Conservation (phyloP, 768 basidiomycete genomes). For the Phlegmacium glaucopus region DNA sequence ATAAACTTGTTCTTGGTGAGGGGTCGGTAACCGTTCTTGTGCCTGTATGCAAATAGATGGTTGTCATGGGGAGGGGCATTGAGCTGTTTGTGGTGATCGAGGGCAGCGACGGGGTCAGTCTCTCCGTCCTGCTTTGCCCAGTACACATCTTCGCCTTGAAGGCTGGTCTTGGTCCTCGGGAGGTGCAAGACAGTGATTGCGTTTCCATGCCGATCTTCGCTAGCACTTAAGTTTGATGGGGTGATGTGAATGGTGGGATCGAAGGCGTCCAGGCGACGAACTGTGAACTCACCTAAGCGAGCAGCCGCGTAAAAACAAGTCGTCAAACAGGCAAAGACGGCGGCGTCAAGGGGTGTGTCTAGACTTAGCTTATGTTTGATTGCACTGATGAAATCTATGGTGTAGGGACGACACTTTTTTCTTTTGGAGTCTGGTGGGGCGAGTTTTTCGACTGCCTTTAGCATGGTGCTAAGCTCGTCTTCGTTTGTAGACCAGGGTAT, state of each 20-base stretch:
- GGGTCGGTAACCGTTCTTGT: conserved; percentile 3
- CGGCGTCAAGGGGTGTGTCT: conserved; percentile 22
- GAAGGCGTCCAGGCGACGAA: neutral
- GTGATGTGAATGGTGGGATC: neutral
- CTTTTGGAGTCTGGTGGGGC: conserved; percentile 26
- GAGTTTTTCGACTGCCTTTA: conserved; percentile 23
- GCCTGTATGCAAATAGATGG: neutral
- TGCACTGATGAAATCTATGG: conserved; percentile 15
- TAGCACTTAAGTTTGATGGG: neutral
- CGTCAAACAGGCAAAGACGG: conserved; percentile 24
- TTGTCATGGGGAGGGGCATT: neutral
- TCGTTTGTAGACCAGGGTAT: neutral
- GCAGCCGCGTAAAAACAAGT: neutral
- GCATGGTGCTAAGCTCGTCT: conserved; percentile 19
- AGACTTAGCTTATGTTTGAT: conserved; percentile 21
- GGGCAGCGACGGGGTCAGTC: neutral
- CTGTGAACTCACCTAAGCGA: no score
- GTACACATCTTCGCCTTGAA: neutral
- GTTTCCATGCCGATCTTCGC: neutral
- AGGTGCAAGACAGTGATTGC: neutral
- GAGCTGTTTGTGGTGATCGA: neutral
- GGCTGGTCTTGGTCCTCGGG: neutral
- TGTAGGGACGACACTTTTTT: conserved; percentile 27
- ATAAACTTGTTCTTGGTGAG: conserved; percentile 23
- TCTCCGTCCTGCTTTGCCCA: neutral